A percentile compares a stretch with the other conserved stretches of the same genome.
These are phyloP conservation scores for Candida pseudoviswanathii DNA, from an alignment of 1,139 yeast species.

Conservation along the genomic window DNA sequence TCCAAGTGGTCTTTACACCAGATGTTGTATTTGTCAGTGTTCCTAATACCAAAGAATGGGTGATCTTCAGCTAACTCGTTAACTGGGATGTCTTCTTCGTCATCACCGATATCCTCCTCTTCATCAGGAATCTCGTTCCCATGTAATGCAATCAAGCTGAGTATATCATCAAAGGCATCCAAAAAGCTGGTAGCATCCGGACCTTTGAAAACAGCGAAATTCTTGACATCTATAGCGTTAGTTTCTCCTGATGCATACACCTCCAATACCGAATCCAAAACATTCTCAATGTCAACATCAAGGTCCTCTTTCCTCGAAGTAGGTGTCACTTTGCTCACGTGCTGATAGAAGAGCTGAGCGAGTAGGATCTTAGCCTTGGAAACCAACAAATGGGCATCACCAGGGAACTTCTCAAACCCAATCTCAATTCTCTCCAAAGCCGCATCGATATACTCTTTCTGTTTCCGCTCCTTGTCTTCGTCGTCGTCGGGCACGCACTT, in stretches of 20 bases:
- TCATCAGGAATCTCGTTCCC: conserved; percentile 30
- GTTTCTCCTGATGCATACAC: conserved; percentile 49
- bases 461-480: background rate
- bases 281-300: conserved; percentile 34
- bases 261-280: conserved; percentile 45
- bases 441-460: conserved; percentile 59
- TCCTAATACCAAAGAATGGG: conserved; percentile 50
- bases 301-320: conserved; percentile 32
- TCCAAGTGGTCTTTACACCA: conserved; percentile 61
- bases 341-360: conserved; percentile 60
- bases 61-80: conserved; percentile 48
- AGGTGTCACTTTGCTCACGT: conserved; percentile 49
- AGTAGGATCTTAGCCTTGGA: conserved; percentile 59
- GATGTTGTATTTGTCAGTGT: conserved; percentile 41
- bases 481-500: conserved; percentile 34
- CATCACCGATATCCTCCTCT: conserved; percentile 34
- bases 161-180: conserved; percentile 60
- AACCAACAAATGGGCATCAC: conserved; percentile 48
- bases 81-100: conserved; percentile 25
- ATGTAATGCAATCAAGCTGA: conserved; percentile 18
- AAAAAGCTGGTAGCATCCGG: conserved; percentile 51
- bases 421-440: conserved; percentile 68
- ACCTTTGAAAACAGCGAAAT: conserved; percentile 31
- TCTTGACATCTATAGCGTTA: conserved; percentile 27
- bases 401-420: conserved; percentile 57